These are phyloP conservation scores for Aspergillus asperescens DNA, from an alignment of 495 filamentous ascomycete genomes.

Conservation along the genomic window DNA sequence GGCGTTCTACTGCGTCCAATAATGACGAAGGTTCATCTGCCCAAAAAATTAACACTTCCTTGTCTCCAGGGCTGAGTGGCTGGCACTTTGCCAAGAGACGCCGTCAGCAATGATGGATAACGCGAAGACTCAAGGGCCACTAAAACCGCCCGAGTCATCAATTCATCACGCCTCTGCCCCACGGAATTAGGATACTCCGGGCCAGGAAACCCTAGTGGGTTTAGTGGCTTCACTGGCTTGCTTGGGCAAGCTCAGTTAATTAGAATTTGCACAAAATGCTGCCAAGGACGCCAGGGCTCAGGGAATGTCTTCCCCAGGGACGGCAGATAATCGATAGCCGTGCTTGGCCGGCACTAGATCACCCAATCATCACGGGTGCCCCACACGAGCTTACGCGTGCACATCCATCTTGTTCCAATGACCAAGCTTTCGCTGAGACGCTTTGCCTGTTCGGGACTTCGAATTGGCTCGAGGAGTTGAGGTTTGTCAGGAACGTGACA, in stretches of 20 bases:
- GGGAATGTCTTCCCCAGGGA: slow-evolving; percentile 22
- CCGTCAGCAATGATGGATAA: neutral
- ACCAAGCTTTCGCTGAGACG: slow-evolving; percentile 20
- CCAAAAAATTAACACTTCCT: slow-evolving; percentile 1
- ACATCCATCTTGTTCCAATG: slow-evolving; percentile 20
- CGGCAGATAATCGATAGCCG: slow-evolving; percentile 49
- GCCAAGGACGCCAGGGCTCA: slow-evolving; percentile 11
- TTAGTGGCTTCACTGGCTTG: neutral
- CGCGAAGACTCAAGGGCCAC: slow-evolving; percentile 1
- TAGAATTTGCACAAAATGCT: neutral
- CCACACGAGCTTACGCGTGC: slow-evolving; percentile 42
- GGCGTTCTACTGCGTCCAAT: too few relatives aligned
- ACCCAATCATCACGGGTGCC: slow-evolving; percentile 26
- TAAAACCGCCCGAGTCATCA: neutral
- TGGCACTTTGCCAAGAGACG: neutral
- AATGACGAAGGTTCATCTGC: neutral
- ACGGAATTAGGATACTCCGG: slow-evolving; percentile 1
- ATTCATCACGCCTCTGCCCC: neutral
- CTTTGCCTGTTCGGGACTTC: slow-evolving; percentile 17
- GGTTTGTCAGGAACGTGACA: neutral
- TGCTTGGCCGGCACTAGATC: slow-evolving; percentile 35
- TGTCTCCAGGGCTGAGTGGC: neutral
- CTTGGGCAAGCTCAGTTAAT: slow-evolving; percentile 1
- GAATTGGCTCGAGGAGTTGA: neutral
- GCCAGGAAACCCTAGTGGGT: neutral